Base-by-base conservation (phyloP, 78 protist species). In the Pigoraptor vietnamica region DNA sequence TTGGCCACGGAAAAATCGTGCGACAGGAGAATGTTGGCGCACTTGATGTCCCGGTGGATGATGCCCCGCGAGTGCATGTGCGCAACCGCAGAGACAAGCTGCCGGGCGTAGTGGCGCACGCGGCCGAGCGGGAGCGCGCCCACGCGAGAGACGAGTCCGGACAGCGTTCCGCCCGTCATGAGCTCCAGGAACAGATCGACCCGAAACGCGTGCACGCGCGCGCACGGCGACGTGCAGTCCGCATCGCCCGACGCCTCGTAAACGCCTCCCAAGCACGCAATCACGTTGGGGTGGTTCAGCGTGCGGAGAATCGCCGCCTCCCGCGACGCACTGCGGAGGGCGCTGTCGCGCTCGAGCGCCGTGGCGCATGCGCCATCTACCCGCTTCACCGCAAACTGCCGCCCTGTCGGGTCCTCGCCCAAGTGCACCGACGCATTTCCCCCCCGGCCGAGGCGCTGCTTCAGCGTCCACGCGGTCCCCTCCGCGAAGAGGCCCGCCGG, bases 51-150 rank as follows among this genome's bases (percentile, higher is more conserved):
- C 36, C 91, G 91, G 33, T 89, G 91, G 86, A 56, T n/a, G 40
- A 92, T 14, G 79, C 29, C 32, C 6, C 21, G 9, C 24, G 23
- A 0, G 83, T 95, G 97, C 81, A 93, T 91, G 56, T 88, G 93
- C 40, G 93, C 93, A 2, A 94, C 86, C 2, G 94, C 97, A 25
- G 48, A 10, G 37, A 92, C 9, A 10, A 95, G 48, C 87, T 93
- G 94, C 25, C 88, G 94, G 89, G 93, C 92, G 84, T 93, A 91
- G 19, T 33, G 34, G 6, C 95, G 91, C 33, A 29, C 67, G 14
- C 67, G 67, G 67, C 67, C 67, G 29, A 48, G 67, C 14, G 67
- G 67, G 14, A 48, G 67, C 67, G 67, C 6, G 29, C 67, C 67
- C 29, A 14, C 67, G 14, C 67, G 67, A 21, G 67, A 48, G 29